Base-by-base conservation (phyloP, 2,329 filamentous ascomycete genomes). In the Pochonia chlamydosporia region DNA sequence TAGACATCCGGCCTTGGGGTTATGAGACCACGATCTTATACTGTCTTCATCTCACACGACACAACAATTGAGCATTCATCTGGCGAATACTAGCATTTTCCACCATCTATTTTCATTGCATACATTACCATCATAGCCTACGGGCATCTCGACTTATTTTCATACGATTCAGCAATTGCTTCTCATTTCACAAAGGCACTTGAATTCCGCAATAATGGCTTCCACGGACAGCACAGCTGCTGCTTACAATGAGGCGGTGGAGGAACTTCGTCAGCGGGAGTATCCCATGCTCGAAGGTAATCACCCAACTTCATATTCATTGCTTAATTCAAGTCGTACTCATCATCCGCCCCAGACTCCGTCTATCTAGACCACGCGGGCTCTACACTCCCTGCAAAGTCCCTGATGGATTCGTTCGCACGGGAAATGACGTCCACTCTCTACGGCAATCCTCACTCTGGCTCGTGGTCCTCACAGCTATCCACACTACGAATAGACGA, bases 321-420 rank as follows among this genome's bases (percentile, higher is more conserved):
- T n/a, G n/a, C n/a, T 28, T 48, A 59, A 50, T 42, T 7, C n/a
- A 10, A 20, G 8, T 37, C 5, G 7, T 26, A 36, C 41, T 36
- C 40, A 23, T 4, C 33, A 8, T 18, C 18, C 3, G n/a, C n/a
- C 8, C 25, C 46, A 92, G 88, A 78, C 44, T 81, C 81, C 9
- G 75, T 84, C 40, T 97, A 96, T 64, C 83, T 97, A 48, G 92
- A 97, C 58, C 91, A 97, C 84, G 90, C 90, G 0, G 92, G 90
- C n/a, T 88, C 89, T n/a, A 92, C 91, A 0, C 73, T 87, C 1
- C 89, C 87, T 61, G 74, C 89, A 36, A 92, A 86, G 63, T 90
- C 87, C 25, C 68, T 93, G 21, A 83, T 97, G 64, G 85, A 92
- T 54, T 74, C 71, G 21, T 96, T 95, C 66, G 81, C 88, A 8